Percentiles rank a stretch among this genome's conserved stretches.
Evolutionary conservation across 1,139 yeast genomes (phyloP).

Genomic region (Candida neerlandica): DNA sequence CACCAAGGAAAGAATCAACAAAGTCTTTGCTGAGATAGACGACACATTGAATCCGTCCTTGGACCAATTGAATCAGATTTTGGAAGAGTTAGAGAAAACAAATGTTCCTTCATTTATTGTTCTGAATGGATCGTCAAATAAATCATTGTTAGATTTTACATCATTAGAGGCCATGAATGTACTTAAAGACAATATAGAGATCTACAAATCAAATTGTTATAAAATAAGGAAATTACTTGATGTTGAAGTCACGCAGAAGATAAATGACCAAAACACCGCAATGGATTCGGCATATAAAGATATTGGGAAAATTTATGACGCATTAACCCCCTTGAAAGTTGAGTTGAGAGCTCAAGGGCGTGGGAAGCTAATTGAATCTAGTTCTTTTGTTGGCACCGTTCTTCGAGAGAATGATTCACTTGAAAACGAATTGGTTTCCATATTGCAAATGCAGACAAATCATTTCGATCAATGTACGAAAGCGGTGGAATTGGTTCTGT

Average conservation of each 20-base stretch:
- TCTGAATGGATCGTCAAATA: constrained; percentile 8
- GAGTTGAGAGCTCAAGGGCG: constrained; percentile 16
- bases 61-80: constrained; percentile 27
- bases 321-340: constrained; percentile 23
- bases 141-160: constrained; percentile 31
- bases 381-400: constrained; percentile 22
- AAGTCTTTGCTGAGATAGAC: constrained; percentile 10
- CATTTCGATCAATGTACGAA: constrained; percentile 79
- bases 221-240: constrained; percentile 26
- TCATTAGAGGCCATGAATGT: constrained; percentile 35
- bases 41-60: constrained; percentile 24
- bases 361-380: constrained; percentile 19
- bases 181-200: constrained; percentile 29
- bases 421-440: constrained; percentile 71
- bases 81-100: constrained; percentile 26
- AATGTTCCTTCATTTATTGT: constrained; percentile 34
- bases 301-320: constrained; percentile 25
- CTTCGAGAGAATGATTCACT: constrained; percentile 49
- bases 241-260: constrained; percentile 19
- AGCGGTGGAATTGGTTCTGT: constrained; percentile 26
- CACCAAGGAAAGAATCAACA: constrained; percentile 5
- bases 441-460: constrained; percentile 70
- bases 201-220: constrained; percentile 30
- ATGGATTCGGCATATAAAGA: constrained; percentile 20
- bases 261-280: constrained; percentile 19